Evolutionary conservation across 495 filamentous ascomycete species (phyloP), one percentile per base, ranked within the genome.

Genomic region (Hypoxylon perforatum): DNA sequence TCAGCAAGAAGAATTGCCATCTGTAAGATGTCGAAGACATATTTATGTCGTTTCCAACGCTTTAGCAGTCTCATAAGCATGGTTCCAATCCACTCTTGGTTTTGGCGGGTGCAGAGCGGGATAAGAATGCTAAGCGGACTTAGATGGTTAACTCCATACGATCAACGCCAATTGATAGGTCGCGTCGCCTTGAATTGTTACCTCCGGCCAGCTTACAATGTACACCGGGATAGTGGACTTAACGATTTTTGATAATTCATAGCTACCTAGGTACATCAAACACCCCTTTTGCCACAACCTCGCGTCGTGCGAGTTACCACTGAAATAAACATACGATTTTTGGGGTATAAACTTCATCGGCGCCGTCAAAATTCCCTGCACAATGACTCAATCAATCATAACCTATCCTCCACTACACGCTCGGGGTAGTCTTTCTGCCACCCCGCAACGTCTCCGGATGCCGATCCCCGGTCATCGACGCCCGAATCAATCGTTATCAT

Each of bases 61-160:
- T 7, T 28, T 28, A 28, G n/a, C n/a, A n/a, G n/a, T n/a, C n/a
- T n/a, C n/a, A n/a, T n/a, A n/a, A n/a, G n/a, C n/a, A n/a, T n/a
- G n/a, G n/a, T n/a, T 28, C 25, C 25, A 28, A 28, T 28, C 25
- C 15, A 1, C 6, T 17, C 6, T 44, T 44, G n/a, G 18, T 6
- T n/a, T 3, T n/a, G 41, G 3, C 41, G 4, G 41, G 18, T 8
- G 41, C 17, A 44, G 41, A 44, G 6, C 41, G 41, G 17, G 14
- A 44, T 44, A 44, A 44, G n/a, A 44, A 3, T 15, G 3, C 39
- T 28, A 17, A n/a, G 25, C 61, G 61, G 61, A 64, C 35, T 50
- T 64, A 64, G 25, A 53, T 2, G 17, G 23, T 42, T 64, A 64
- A 46, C 61, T 63, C 61, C 61, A 57, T 41, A 12, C 19, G 22